Evolutionary conservation across 768 basidiomycete genomes (phyloP).

Genomic region (Tulasnella sp.): DNA sequence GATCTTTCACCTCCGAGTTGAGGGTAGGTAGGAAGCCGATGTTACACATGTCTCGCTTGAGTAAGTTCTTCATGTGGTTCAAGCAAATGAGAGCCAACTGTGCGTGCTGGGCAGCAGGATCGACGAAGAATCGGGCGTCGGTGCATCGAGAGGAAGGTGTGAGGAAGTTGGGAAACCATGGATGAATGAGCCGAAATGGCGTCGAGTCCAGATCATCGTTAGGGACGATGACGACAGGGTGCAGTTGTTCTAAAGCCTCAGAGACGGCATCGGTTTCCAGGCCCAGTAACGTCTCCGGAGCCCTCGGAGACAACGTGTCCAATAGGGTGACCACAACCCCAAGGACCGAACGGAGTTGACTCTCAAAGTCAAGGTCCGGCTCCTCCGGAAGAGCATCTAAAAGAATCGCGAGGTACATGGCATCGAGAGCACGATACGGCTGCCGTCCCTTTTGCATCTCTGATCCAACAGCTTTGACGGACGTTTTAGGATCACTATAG

Average conservation of each 20-base stretch:
- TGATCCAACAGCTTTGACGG: too few species aligned
- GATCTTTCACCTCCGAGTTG: conserved; percentile 3
- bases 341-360: conserved; percentile 2
- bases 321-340: background rate
- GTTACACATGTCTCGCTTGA: background rate
- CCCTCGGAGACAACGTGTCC: conserved; percentile 1
- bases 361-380: too few species aligned
- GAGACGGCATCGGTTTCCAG: background rate
- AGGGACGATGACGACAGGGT: conserved; percentile 2
- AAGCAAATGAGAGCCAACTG: background rate
- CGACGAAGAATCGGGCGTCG: background rate
- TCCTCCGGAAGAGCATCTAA: too few species aligned
- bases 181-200: conserved; percentile 9
- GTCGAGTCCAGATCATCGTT: background rate
- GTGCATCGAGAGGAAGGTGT: background rate
- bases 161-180: conserved; percentile 15
- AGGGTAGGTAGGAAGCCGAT: background rate
- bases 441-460: too few species aligned
- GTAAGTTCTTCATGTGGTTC: background rate
- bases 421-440: too few species aligned
- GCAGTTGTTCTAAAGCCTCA: background rate
- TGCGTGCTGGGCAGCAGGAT: background rate
- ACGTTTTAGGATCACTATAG: too few species aligned
- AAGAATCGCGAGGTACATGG: too few species aligned
- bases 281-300: background rate